Base-by-base conservation (phyloP, 2,329 filamentous ascomycete species). In the Pyrenophora graminea region DNA sequence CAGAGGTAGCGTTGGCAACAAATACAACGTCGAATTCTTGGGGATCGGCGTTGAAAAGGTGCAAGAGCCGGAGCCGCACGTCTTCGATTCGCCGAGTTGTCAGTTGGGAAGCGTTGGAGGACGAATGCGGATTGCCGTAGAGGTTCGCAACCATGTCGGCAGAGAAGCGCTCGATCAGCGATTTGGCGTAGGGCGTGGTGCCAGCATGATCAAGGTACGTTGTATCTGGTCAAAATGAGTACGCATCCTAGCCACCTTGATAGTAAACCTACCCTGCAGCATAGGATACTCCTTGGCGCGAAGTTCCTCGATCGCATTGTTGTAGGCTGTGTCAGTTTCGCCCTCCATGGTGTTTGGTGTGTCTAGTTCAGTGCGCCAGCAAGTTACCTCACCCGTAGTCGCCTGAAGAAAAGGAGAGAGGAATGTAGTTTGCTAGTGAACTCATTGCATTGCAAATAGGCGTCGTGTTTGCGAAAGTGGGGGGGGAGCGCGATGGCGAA, bases 171-270 rank as follows among this genome's bases (percentile, higher is more conserved):
- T 93, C 88, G 72, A 97, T 86, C 19, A 94, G 75, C 25, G 89
- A 91, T 71, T 88, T 93, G 36, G 91, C 80, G 68, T 89, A 90
- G 1, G 89, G 79, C 0, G 92, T 93, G n/a, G 90, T 90, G n/a
- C 91, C 93, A 0, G 91, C 91, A 87, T 97, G 92, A 64, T 97
- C 93, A 49, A 97, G 86, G 71, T 97, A 97, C 39, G 86, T 80
- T 8, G 84, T 85, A 45, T 82, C 90, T 93, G 7, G 23, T 12
- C 18, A 32, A 53, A 53, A 39, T 62, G 46, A 64, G 48, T 30
- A 45, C 30, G 18, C 13, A 25, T 25, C 15, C 10, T 10, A 1
- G 10, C n/a, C 44, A 6, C 8, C 8, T 4, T 13, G 15, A 10
- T 6, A 41, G n/a, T 12, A 38, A 27, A 53, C 66, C 49, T 67